Conservation (phyloP, 805 yeast species). For the Zygosaccharomyces lentus region DNA sequence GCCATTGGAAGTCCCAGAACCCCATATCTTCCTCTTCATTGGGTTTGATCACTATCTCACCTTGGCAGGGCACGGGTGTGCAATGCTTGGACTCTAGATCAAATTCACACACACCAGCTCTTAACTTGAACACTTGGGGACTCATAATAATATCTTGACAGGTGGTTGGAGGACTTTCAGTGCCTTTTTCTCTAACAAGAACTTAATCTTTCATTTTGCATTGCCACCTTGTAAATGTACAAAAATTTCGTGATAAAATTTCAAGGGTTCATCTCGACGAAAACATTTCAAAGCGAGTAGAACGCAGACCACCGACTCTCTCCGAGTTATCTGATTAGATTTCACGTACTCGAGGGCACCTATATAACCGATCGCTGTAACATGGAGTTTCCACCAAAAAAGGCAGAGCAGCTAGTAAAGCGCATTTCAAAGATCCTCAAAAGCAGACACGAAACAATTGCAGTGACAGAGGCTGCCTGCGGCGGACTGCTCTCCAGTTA, state of each 20-base stretch:
- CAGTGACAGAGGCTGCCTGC: constrained; percentile 85
- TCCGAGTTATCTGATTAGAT: background rate
- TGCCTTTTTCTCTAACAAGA: background rate
- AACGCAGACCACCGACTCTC: background rate
- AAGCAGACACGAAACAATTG: constrained; percentile 56
- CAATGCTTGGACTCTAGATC: constrained; percentile 53
- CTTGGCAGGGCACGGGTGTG: constrained; percentile 56
- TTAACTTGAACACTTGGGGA: constrained; percentile 39
- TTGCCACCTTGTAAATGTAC: background rate
- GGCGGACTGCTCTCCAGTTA: constrained; percentile 84
- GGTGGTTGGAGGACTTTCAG: background rate
- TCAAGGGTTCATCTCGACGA: background rate
- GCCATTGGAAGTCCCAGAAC: constrained; percentile 36
- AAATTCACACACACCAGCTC: constrained; percentile 60
- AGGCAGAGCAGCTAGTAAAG: constrained; percentile 46
- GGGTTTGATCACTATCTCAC: constrained; percentile 35
- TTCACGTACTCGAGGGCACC: background rate
- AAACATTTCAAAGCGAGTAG: background rate
- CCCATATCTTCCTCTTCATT: constrained; percentile 34
- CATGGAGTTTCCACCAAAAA: constrained; percentile 56
- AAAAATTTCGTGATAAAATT: background rate
- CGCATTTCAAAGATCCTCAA: constrained; percentile 56
- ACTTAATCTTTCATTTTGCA: background rate
- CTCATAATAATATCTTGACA: constrained; percentile 8
- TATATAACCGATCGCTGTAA: background rate